phyloP scores from a whole-genome alignment of 169 alveolate genomes.

The Babesia ovata region DNA sequence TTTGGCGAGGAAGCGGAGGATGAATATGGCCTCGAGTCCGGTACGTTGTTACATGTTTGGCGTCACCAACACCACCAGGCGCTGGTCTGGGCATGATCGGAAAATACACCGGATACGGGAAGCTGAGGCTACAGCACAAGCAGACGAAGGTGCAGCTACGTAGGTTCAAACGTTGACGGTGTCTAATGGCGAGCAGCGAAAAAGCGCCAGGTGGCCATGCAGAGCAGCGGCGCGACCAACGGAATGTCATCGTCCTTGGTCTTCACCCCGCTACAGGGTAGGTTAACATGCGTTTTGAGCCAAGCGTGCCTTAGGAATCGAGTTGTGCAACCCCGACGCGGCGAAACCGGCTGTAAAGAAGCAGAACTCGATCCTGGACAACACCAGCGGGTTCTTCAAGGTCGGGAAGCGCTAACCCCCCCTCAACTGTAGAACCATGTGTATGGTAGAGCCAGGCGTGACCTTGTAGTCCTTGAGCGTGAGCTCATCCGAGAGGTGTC shows the following conservation, averaged over 20 bases:
- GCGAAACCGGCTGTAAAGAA: slow-evolving; percentile 28
- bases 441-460: slow-evolving; percentile 93
- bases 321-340: slow-evolving; percentile 61
- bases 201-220: slow-evolving; percentile 63
- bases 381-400: slow-evolving; percentile 59
- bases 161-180: slow-evolving; percentile 1
- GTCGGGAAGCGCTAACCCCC: slow-evolving; percentile 77
- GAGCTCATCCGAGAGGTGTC: slow-evolving; percentile 89
- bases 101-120: slow-evolving; percentile 59
- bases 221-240: slow-evolving; percentile 67
- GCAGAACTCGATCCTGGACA: slow-evolving; percentile 49
- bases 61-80: slow-evolving; percentile 16
- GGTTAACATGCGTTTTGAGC: slow-evolving; percentile 21
- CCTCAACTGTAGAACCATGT: slow-evolving; percentile 94
- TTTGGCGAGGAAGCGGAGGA: slow-evolving; percentile 86
- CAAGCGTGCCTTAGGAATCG: slow-evolving; percentile 51
- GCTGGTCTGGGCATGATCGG: slow-evolving; percentile 68
- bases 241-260: slow-evolving; percentile 81
- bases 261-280: slow-evolving; percentile 82
- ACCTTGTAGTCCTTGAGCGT: slow-evolving; percentile 89
- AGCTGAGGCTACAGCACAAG: slow-evolving; percentile 48
- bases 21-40: slow-evolving; percentile 73
- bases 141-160: slow-evolving; percentile 54
- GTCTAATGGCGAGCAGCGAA: slow-evolving; percentile 27
- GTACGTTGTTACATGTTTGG: slow-evolving; percentile 1